These are phyloP conservation scores for Senna siamea DNA, from an alignment of 306 rosid genomes.

Conservation along the genomic window DNA sequence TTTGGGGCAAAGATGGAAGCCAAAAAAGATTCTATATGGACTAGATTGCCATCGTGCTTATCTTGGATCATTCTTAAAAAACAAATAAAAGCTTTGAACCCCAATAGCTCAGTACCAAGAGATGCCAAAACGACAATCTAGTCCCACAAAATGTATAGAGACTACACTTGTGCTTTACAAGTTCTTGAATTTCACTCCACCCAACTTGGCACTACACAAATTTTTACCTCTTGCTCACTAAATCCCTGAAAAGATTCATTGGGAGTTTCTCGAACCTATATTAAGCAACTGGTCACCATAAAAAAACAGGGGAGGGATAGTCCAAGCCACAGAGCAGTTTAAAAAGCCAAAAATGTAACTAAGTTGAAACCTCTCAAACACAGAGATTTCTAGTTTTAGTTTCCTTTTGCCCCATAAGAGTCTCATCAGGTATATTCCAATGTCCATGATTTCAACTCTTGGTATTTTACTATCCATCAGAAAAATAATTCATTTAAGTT, in stretches of 20 bases:
- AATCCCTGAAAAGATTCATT: constrained; percentile 11
- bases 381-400: constrained; percentile 10
- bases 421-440: constrained; percentile 10
- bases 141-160: not conserved
- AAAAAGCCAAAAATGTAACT: constrained; percentile 1
- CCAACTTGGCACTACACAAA: constrained; percentile 3
- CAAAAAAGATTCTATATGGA: no score
- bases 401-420: constrained; percentile 16
- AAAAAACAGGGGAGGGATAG: constrained; percentile 23
- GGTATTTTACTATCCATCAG: constrained; percentile 13
- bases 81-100: no score
- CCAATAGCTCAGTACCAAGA: not conserved
- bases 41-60: no score
- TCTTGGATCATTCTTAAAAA: no score
- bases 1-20: no score
- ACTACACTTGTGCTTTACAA: not conserved
- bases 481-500: constrained; percentile 27
- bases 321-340: not conserved
- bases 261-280: constrained; percentile 19
- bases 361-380: constrained; percentile 7
- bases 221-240: constrained; percentile 11
- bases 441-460: not conserved
- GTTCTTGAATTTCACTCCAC: constrained; percentile 21
- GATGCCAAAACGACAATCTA: not conserved
- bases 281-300: constrained; percentile 6